A percentile compares a stretch with the other conserved stretches of the same genome.
Conservation (phyloP, 208 protist genomes). For the Leishmania arabica region DNA sequence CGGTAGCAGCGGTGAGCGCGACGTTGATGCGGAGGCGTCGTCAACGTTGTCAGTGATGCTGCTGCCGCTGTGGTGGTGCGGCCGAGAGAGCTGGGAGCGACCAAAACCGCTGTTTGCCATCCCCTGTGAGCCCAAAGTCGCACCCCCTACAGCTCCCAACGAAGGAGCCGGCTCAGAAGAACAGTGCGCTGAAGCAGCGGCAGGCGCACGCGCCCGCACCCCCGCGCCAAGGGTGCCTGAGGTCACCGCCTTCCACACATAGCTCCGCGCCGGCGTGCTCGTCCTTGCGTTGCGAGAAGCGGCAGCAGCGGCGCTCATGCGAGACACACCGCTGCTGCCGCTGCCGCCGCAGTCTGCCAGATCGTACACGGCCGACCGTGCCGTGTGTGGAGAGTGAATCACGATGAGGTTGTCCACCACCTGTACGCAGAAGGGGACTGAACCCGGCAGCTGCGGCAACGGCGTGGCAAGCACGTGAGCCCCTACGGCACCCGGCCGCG, state of each 20-base stretch:
- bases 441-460: background rate
- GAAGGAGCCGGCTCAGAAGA: background rate
- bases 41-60: background rate
- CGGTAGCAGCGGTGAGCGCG: background rate
- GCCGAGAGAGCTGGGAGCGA: background rate
- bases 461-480: background rate
- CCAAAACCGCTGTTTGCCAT: background rate
- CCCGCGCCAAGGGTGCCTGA: constrained; percentile 1
- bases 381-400: constrained; percentile 32
- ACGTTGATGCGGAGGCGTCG: background rate
- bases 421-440: constrained; percentile 38
- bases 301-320: background rate
- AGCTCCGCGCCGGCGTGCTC: background rate
- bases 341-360: constrained; percentile 13
- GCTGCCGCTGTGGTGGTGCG: background rate
- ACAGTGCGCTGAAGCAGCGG: background rate
- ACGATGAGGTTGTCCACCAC: constrained; percentile 56
- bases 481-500: background rate
- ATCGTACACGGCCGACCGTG: constrained; percentile 46
- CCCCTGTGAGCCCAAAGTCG: background rate
- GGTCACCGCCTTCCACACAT: constrained; percentile 3
- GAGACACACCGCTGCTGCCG: background rate
- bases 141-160: background rate
- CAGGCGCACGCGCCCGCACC: background rate
- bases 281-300: background rate